Evolutionary conservation across 345 rosid species (phyloP).

Genomic region (Salix brachista): DNA sequence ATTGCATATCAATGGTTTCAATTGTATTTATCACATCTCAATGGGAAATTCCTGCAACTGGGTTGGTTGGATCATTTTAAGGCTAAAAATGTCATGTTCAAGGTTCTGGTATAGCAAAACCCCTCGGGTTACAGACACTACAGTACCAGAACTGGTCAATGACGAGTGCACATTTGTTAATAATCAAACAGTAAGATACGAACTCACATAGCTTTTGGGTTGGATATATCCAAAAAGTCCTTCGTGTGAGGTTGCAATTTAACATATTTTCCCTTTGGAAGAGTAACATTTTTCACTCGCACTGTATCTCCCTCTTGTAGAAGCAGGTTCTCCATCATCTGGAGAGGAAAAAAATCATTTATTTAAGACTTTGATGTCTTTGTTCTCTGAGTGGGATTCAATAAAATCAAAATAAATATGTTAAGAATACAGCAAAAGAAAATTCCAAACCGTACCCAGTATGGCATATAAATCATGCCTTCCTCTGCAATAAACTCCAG

Average conservation of each 20-base stretch:
- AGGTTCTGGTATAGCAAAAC: background rate
- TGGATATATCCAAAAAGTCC: slow-evolving; percentile 91
- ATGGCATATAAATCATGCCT: slow-evolving; percentile 99
- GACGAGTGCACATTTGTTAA: background rate
- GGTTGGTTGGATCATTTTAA: background rate
- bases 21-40: background rate
- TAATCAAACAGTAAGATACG: background rate
- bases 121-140: background rate
- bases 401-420: background rate
- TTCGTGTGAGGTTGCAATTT: slow-evolving; percentile 95
- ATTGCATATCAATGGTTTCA: background rate
- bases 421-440: background rate
- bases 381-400: slow-evolving; percentile 2
- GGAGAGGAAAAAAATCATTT: slow-evolving; percentile 11
- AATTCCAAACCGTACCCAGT: slow-evolving; percentile 59
- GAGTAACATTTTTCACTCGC: slow-evolving; percentile 77
- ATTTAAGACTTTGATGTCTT: background rate
- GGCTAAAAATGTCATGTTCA: background rate
- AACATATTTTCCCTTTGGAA: slow-evolving; percentile 94
- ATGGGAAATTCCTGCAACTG: background rate
- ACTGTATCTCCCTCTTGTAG: slow-evolving; percentile 93
- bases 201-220: slow-evolving; percentile 97
- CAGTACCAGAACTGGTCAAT: too few relatives aligned
- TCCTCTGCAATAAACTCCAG: slow-evolving; percentile 97
- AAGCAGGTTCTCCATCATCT: slow-evolving; percentile 99